Evolutionary conservation across 768 basidiomycete species (phyloP).

Genomic region (Trametes punicea): DNA sequence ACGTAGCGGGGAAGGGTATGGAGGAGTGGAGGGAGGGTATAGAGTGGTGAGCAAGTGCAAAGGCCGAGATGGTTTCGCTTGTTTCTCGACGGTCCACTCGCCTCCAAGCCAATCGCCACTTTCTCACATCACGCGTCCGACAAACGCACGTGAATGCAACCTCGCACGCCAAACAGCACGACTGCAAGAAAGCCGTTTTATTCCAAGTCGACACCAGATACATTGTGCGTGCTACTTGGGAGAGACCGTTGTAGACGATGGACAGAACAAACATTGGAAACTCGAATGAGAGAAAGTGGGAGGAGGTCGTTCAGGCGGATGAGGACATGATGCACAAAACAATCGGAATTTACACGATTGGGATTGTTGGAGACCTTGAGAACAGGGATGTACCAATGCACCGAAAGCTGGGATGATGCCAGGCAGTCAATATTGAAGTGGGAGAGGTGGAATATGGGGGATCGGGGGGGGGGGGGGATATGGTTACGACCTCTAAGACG

Average conservation of each 20-base stretch:
- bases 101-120: too few relatives aligned
- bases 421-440: neutral
- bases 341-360: too few relatives aligned
- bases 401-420: too few relatives aligned
- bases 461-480: neutral
- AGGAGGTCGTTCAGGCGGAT: neutral
- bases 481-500: constrained; percentile 5
- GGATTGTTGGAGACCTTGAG: too few relatives aligned
- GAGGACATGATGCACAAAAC: neutral
- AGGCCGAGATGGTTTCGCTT: too few relatives aligned
- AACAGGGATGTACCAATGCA: too few relatives aligned
- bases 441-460: neutral
- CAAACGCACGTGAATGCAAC: neutral
- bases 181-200: neutral
- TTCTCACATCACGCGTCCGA: neutral
- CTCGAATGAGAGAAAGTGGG: neutral
- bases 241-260: neutral
- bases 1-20: neutral
- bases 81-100: too few relatives aligned
- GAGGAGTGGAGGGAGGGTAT: neutral
- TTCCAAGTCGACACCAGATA: constrained; percentile 12
- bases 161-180: neutral
- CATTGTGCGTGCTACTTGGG: constrained; percentile 19
- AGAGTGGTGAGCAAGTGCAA: too few relatives aligned
- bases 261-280: neutral